Conservation (phyloP, 1,284 basidiomycete genomes). For the Microbotryum violaceum region DNA sequence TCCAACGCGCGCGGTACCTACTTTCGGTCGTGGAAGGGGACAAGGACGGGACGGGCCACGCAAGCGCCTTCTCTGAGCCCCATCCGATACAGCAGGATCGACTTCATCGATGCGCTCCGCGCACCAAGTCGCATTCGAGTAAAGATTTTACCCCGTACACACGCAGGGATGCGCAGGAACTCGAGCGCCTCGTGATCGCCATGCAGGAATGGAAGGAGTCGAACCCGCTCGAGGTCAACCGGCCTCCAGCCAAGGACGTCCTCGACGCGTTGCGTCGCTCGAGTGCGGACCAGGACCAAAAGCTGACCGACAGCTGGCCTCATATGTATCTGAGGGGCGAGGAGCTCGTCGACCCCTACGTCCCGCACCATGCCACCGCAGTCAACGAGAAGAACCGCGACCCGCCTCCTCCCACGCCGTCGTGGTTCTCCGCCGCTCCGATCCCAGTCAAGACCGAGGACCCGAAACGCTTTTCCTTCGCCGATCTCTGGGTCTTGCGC, state of each 20-base stretch:
- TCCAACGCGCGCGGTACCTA: background rate
- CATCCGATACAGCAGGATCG: background rate
- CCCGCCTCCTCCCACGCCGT: background rate
- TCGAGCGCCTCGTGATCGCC: conserved; percentile 55
- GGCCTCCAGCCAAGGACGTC: background rate
- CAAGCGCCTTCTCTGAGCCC: background rate
- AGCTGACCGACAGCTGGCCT: conserved; percentile 13
- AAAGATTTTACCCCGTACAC: conserved; percentile 69
- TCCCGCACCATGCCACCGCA: background rate
- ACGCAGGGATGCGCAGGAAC: conserved; percentile 59
- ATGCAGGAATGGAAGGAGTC: conserved; percentile 55
- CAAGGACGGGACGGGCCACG: background rate
- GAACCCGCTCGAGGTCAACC: conserved; percentile 28
- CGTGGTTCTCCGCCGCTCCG: background rate
- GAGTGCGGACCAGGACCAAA: conserved; percentile 38
- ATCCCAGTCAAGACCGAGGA: background rate
- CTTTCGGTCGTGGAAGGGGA: background rate
- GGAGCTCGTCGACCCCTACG: conserved; percentile 7
- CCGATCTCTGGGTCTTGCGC: conserved; percentile 61
- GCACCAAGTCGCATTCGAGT: background rate
- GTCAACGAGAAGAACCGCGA: background rate
- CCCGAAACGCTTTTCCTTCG: conserved; percentile 47
- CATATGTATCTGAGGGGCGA: conserved; percentile 16
- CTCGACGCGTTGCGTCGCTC: conserved; percentile 7
- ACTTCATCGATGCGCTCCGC: background rate